phyloP scores from a whole-genome alignment of 2,329 filamentous ascomycete genomes.

The Elsinoe arachidis region DNA sequence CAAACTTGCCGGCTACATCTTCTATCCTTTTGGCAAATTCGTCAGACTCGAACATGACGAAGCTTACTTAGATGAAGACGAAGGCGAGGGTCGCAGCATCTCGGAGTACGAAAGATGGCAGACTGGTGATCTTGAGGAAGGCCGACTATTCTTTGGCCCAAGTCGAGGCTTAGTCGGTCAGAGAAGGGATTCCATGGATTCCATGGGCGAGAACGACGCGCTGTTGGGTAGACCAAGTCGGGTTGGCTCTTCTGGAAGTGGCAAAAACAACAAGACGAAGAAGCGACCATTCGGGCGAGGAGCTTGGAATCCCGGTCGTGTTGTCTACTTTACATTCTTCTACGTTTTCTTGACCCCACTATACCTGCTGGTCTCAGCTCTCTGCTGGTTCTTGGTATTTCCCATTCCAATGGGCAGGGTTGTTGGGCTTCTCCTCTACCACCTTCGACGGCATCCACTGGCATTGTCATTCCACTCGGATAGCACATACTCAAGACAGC shows the following conservation, averaged over 20 bases:
- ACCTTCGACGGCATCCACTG: conserved; percentile 83
- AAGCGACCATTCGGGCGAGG: conserved; percentile 87
- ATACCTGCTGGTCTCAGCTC: conserved; percentile 71
- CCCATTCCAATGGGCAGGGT: conserved; percentile 98
- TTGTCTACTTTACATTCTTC: conserved; percentile 95
- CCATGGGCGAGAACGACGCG: conserved; percentile 80
- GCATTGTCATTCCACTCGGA: conserved; percentile 91
- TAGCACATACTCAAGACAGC: conserved; percentile 60
- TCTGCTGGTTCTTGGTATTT: conserved; percentile 96
- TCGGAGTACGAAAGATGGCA: conserved; percentile 99
- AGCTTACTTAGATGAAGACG: conserved; percentile 85
- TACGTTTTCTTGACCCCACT: conserved; percentile 84
- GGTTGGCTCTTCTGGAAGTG: conserved; percentile 16
- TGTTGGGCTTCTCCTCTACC: conserved; percentile 79
- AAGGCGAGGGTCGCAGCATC: conserved; percentile 92
- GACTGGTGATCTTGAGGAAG: conserved; percentile 91
- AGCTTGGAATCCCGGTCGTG: conserved; percentile 87
- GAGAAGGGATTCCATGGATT: conserved; percentile 81
- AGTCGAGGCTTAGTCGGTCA: conserved; percentile 74
- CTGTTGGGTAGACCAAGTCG: conserved; percentile 63
- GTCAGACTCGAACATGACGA: conserved; percentile 91
- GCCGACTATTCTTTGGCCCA: conserved; percentile 90
- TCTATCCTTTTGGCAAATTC: conserved; percentile 96
- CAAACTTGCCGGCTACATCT: conserved; percentile 75
- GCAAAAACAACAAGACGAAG: conserved; percentile 45